Percentiles rank a stretch among this genome's conserved stretches.
Evolutionary conservation across 495 filamentous ascomycete species (phyloP).

Genomic region (Aspergillus biplanus): DNA sequence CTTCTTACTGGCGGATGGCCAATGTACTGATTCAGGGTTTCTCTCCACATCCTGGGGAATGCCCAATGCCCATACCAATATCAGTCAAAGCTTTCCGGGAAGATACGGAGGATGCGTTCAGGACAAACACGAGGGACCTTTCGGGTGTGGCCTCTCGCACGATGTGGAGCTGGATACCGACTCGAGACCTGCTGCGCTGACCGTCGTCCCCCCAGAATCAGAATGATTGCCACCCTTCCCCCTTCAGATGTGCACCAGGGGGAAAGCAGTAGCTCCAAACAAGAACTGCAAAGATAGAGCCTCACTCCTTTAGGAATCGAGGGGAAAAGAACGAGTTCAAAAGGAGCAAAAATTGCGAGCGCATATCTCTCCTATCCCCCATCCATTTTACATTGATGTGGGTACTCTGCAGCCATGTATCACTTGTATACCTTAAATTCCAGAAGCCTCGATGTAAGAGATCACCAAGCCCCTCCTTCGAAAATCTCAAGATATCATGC

Average conservation of each 20-base stretch:
- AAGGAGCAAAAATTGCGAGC: no score
- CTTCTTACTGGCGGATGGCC: background rate
- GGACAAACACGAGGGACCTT: constrained; percentile 10
- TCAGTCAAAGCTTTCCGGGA: constrained; percentile 10
- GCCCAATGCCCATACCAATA: background rate
- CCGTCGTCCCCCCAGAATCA: no score
- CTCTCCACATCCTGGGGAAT: background rate
- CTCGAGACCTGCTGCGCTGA: background rate
- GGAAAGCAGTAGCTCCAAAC: no score
- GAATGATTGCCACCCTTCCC: no score
- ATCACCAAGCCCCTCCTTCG: background rate
- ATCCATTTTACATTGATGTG: no score
- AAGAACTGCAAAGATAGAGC: no score
- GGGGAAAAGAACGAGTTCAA: no score
- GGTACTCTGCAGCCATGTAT: no score
- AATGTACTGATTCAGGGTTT: background rate
- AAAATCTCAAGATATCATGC: background rate
- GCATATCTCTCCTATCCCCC: no score
- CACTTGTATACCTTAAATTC: no score
- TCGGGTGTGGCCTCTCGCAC: background rate
- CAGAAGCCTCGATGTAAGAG: background rate
- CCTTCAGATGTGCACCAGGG: no score
- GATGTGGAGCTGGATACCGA: background rate
- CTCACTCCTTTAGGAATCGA: no score
- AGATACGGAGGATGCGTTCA: constrained; percentile 4